These are phyloP conservation scores for Podospora didyma DNA, from an alignment of 495 filamentous ascomycete species.

Conservation along the genomic window DNA sequence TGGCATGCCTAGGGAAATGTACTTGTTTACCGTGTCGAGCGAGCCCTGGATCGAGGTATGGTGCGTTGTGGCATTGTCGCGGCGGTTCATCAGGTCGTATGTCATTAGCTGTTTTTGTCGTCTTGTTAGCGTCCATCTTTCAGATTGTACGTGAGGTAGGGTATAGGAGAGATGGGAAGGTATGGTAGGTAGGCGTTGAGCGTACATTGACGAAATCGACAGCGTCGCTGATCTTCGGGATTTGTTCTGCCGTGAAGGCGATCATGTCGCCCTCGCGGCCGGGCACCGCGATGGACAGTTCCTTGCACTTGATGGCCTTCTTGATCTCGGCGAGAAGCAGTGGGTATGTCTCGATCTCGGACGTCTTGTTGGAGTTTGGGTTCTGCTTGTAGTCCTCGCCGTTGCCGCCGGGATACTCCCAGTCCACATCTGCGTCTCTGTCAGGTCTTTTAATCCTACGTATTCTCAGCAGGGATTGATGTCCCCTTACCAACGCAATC, in stretches of 20 bases:
- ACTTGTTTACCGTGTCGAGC: conserved; percentile 47
- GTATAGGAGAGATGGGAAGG: no score
- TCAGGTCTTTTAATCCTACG: conserved; percentile 7
- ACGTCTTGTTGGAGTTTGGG: conserved; percentile 53
- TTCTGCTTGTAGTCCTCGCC: conserved; percentile 53
- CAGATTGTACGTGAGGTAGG: no score
- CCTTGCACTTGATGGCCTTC: conserved; percentile 48
- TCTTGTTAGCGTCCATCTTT: no score
- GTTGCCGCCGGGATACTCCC: conserved; percentile 68
- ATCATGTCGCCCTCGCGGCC: conserved; percentile 58
- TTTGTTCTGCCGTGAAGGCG: conserved; percentile 54
- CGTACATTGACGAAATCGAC: conserved; percentile 61
- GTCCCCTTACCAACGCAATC: conserved; percentile 47
- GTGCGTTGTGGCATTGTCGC: conserved; percentile 55
- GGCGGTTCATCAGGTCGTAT: conserved; percentile 66
- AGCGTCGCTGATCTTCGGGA: conserved; percentile 54
- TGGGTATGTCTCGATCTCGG: conserved; percentile 58
- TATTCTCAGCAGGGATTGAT: not conserved
- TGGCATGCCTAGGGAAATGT: conserved; percentile 50
- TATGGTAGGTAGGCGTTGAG: no score
- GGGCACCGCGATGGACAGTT: conserved; percentile 61
- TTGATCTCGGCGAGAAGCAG: conserved; percentile 53
- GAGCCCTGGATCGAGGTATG: conserved; percentile 52
- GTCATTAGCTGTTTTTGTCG: conserved; percentile 44
- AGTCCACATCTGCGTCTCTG: conserved; percentile 49